phyloP scores from a whole-genome alignment of 108 stramenopile species.

The Cyclotella kingstonii region DNA sequence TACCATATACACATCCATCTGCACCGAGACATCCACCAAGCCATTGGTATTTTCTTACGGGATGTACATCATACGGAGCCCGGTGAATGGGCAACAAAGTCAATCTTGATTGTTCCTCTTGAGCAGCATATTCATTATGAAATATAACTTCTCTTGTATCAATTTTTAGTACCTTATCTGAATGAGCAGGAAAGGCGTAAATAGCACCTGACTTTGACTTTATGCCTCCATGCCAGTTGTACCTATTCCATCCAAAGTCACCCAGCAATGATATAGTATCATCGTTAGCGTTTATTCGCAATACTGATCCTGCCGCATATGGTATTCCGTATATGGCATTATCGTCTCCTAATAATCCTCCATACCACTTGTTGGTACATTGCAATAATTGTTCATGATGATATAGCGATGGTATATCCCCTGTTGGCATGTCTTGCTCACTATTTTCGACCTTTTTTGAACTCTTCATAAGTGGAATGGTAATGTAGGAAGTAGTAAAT shows the following conservation, averaged over 20 bases:
- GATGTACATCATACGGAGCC: constrained; percentile 49
- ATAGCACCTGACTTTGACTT: constrained; percentile 51
- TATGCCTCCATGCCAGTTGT: constrained; percentile 88
- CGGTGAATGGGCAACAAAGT: constrained; percentile 51
- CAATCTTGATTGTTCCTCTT: constrained; percentile 10
- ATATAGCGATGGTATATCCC: too few relatives aligned
- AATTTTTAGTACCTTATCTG: constrained; percentile 60
- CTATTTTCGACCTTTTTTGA: too few relatives aligned
- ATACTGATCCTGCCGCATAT: constrained; percentile 58
- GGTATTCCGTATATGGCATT: constrained; percentile 81
- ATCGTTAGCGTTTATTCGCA: constrained; percentile 62
- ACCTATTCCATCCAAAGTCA: constrained; percentile 59
- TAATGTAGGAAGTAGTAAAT: constrained; percentile 60
- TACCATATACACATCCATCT: constrained; percentile 82
- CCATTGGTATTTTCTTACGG: constrained; percentile 73
- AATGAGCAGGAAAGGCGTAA: constrained; percentile 79
- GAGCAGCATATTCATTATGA: constrained; percentile 4
- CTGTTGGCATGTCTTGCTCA: too few relatives aligned
- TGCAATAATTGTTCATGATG: constrained; percentile 53
- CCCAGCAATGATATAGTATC: constrained; percentile 65
- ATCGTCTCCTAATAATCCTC: constrained; percentile 74
- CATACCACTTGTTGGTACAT: constrained; percentile 79
- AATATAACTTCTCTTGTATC: constrained; percentile 38
- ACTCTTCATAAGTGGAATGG: constrained; percentile 52
- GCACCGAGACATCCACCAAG: constrained; percentile 71